These are phyloP conservation scores for Myrica gale DNA, from an alignment of 306 rosid genomes.

Conservation along the genomic window DNA sequence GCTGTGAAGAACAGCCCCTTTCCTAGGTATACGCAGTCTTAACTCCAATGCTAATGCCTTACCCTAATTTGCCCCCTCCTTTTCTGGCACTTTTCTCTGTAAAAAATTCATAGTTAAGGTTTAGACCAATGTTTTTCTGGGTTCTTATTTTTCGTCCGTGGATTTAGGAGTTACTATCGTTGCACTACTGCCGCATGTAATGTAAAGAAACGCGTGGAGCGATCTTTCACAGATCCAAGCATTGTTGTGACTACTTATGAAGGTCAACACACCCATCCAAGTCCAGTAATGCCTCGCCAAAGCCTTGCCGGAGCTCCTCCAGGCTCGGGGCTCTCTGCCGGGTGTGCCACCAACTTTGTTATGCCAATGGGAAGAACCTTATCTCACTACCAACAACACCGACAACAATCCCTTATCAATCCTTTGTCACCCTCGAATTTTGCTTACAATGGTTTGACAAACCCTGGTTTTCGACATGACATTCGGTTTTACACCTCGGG, in stretches of 20 bases:
- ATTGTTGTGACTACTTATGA: slow-evolving; percentile 87
- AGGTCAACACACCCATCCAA: slow-evolving; percentile 83
- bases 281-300: slow-evolving; percentile 66
- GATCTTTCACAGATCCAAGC: slow-evolving; percentile 71
- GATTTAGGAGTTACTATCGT: slow-evolving; percentile 85
- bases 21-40: slow-evolving; percentile 55
- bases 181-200: slow-evolving; percentile 82
- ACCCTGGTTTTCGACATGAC: slow-evolving; percentile 36
- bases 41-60: slow-evolving; percentile 11
- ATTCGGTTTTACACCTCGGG: slow-evolving; percentile 44
- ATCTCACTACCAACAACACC: slow-evolving; percentile 30
- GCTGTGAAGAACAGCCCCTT: slow-evolving; percentile 94
- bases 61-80: slow-evolving; percentile 8
- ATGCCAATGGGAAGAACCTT: slow-evolving; percentile 33
- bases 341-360: slow-evolving; percentile 25
- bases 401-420: slow-evolving; percentile 31
- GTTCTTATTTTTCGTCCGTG: neutral
- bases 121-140: neutral
- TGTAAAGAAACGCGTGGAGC: slow-evolving; percentile 91
- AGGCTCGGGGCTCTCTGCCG: slow-evolving; percentile 5
- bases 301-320: slow-evolving; percentile 33
- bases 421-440: slow-evolving; percentile 34
- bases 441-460: slow-evolving; percentile 23
- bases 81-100: neutral
- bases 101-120: neutral